A percentile compares a stretch with the other conserved stretches of the same genome.
These are phyloP conservation scores for Stephania japonica DNA, from an alignment of 164 flowering plant genomes.

Conservation along the genomic window DNA sequence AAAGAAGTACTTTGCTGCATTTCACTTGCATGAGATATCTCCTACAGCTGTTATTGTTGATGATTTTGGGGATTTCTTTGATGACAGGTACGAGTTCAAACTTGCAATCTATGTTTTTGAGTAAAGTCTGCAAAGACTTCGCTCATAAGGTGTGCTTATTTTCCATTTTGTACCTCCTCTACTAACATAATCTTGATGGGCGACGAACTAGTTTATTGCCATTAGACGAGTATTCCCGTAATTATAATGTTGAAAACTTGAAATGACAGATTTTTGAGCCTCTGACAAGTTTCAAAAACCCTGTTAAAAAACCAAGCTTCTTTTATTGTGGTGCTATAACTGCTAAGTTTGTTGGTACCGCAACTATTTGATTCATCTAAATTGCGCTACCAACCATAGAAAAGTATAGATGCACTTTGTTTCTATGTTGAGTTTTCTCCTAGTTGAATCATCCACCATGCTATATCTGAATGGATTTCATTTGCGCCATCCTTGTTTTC, in stretches of 20 bases:
- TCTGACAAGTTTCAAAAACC: neutral
- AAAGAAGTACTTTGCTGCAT: conserved; percentile 83
- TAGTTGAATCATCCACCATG: neutral
- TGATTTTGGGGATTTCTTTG: conserved; percentile 76
- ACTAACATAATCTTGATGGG: too few relatives aligned
- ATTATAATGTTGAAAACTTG: too few relatives aligned
- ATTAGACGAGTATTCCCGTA: too few relatives aligned
- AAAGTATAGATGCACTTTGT: neutral
- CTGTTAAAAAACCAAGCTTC: neutral
- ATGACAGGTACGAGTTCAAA: conserved; percentile 40
- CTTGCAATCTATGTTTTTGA: neutral
- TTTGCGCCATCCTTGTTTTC: neutral
- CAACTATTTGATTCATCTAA: neutral
- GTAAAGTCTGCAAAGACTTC: too few relatives aligned
- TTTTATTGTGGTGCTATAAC: too few relatives aligned
- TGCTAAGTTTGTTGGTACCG: neutral
- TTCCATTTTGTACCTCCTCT: too few relatives aligned
- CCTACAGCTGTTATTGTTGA: conserved; percentile 75
- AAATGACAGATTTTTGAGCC: neutral
- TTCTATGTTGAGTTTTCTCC: neutral
- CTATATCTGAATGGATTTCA: neutral
- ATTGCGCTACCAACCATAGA: neutral
- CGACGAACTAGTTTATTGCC: too few relatives aligned
- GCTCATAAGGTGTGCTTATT: too few relatives aligned
- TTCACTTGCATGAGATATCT: conserved; percentile 54